A percentile compares a stretch with the other conserved stretches of the same genome.
phyloP scores from a whole-genome alignment of 2,329 filamentous ascomycete species.

The Aspergillus sojae region DNA sequence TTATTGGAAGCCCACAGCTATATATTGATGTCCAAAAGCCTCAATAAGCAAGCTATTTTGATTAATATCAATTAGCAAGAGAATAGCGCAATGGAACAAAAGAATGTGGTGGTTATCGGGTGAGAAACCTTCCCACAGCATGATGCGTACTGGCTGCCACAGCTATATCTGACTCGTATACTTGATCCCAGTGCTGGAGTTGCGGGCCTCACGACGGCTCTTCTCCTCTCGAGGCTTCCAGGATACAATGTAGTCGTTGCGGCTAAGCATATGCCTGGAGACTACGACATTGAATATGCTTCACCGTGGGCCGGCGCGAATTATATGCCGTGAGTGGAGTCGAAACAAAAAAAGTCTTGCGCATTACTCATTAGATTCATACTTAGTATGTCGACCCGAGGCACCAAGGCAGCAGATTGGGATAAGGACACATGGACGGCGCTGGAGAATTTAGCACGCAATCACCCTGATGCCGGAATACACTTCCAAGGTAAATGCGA shows the following conservation, averaged over 20 bases:
- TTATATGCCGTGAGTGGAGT: conserved; percentile 64
- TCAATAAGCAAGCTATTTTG: not conserved
- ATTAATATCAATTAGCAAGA: not conserved
- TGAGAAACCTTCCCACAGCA: not conserved
- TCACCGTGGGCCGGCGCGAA: conserved; percentile 88
- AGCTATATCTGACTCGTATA: not conserved
- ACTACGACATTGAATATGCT: conserved; percentile 85
- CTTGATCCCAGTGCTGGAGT: conserved; percentile 59
- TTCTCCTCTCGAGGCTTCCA: conserved; percentile 48
- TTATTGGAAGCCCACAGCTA: not conserved
- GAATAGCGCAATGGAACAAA: not conserved
- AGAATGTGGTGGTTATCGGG: not conserved
- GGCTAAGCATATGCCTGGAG: conserved; percentile 86
- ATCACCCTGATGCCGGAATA: conserved; percentile 73
- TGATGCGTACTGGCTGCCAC: not conserved
- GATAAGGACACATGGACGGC: conserved; percentile 61
- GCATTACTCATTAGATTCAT: not conserved
- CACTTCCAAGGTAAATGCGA: conserved; percentile 66
- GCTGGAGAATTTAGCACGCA: conserved; percentile 57
- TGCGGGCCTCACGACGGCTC: conserved; percentile 54
- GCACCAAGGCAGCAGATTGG: conserved; percentile 27
- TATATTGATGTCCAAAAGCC: not conserved
- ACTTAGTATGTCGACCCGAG: not conserved
- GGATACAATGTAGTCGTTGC: conserved; percentile 65
- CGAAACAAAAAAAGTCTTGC: not conserved